Percentiles rank a stretch among this genome's conserved stretches.
Evolutionary conservation across 1,284 basidiomycete species (phyloP).

Genomic region (Trichosporon asahii): DNA sequence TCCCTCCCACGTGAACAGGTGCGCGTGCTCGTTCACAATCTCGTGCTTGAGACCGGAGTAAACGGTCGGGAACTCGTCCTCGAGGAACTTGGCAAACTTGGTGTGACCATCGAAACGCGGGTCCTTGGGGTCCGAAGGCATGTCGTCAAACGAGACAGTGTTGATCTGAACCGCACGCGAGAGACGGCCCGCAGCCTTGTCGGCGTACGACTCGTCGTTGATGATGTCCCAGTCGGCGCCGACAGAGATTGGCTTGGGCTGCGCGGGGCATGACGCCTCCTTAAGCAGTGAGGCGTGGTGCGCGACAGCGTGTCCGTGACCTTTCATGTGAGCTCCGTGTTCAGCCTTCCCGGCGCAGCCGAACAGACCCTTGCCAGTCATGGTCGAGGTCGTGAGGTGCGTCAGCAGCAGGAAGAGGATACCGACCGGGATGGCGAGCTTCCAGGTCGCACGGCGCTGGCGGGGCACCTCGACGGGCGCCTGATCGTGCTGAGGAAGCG

Average conservation of each 20-base stretch:
- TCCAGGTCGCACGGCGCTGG: neutral
- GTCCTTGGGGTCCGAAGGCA: constrained; percentile 40
- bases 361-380: neutral
- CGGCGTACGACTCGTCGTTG: constrained; percentile 38
- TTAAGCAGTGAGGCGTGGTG: constrained; percentile 3
- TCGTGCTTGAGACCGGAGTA: constrained; percentile 49
- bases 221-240: constrained; percentile 41
- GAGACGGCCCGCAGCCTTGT: constrained; percentile 41
- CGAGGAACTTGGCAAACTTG: constrained; percentile 49
- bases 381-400: neutral
- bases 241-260: constrained; percentile 35
- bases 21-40: constrained; percentile 51
- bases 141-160: constrained; percentile 52
- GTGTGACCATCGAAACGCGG: constrained; percentile 47
- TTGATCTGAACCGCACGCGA: constrained; percentile 48
- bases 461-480: neutral
- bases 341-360: neutral
- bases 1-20: constrained; percentile 55
- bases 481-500: constrained; percentile 1
- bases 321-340: neutral
- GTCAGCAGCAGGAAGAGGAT: constrained; percentile 3
- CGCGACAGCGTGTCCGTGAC: neutral
- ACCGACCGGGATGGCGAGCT: neutral
- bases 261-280: constrained; percentile 33
- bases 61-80: constrained; percentile 47